Evolutionary conservation across 345 rosid genomes (phyloP), one percentile per base, ranked within the genome.

Genomic region (Euphorbia lathyris): DNA sequence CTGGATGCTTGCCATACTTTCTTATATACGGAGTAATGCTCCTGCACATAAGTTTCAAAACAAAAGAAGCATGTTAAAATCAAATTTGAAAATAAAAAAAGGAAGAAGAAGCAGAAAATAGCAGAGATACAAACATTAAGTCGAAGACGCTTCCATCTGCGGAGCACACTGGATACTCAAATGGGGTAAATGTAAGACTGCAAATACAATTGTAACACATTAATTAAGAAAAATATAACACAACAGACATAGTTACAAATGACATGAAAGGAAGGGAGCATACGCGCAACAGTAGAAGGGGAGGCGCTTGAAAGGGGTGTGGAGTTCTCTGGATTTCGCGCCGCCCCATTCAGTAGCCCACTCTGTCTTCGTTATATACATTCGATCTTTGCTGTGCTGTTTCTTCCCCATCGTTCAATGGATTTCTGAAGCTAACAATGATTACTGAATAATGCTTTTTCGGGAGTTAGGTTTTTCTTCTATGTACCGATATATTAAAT

Each of bases 291-390:
- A 92, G 65, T 90, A 90, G 90, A 87, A 92, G 58, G 97, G 97
- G 55, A 95, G 96, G 72, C 96, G 91, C 74, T 90, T 90, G 91
- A 90, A 95, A 63, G 91, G 93, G 19, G 96, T 84, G 9, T 79
- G 82, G 48, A 73, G 70, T 67, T 90, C 93, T 80, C 85, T 95
- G 61, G 92, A 84, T 79, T 92, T 95, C 65, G 97, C 97, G 66
- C 99, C 99, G 38, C 99, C 97, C 97, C 97, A 95, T 69, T 95
- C 98, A 30, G 97, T 95, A 66, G 97, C 97, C 99, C 97, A 95
- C 76, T 92, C 99, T 72, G 93, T 95, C 76, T 85, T 88, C 61
- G 98, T 95, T 67, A 92, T 88, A 85, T 50, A 92, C 99, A 92
- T 95, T n/a, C 98, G 84, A 72, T 92, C 97, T 70, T 95, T 92